Evolutionary conservation across 257 asterid species (phyloP).

Genomic region (Solanum sejunctum): DNA sequence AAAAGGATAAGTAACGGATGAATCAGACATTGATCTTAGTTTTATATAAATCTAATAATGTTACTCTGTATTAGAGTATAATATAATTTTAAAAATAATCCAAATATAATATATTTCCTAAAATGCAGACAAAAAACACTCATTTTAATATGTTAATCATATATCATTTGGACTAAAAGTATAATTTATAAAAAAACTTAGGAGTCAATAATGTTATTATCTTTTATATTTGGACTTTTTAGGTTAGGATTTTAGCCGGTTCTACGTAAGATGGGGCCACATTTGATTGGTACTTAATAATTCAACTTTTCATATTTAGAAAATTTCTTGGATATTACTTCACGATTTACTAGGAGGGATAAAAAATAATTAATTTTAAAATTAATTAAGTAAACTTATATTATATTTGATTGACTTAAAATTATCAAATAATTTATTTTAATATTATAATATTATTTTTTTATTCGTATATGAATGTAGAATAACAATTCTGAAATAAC

Average conservation of each 20-base stretch:
- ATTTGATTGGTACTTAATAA: background rate
- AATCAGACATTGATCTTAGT: no score
- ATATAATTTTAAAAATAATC: background rate
- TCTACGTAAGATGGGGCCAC: background rate
- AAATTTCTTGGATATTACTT: background rate
- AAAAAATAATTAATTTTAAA: no score
- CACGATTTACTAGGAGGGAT: background rate
- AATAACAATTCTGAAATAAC: background rate
- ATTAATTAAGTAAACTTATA: no score
- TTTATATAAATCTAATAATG: background rate
- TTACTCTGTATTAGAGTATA: background rate
- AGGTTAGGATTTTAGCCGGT: background rate
- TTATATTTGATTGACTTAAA: no score
- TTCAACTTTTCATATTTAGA: background rate
- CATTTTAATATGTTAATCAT: background rate
- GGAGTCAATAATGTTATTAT: background rate
- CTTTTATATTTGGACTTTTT: constrained; percentile 4
- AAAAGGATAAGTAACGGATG: no score
- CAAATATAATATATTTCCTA: background rate
- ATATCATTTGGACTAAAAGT: background rate
- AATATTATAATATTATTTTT: background rate
- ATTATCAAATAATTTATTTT: background rate
- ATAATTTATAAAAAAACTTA: background rate
- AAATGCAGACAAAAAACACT: background rate
- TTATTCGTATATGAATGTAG: no score